Percentiles rank a stretch among this genome's conserved stretches.
Evolutionary conservation across 1,284 basidiomycete species (phyloP).

Genomic region (Spongiforma sp.): DNA sequence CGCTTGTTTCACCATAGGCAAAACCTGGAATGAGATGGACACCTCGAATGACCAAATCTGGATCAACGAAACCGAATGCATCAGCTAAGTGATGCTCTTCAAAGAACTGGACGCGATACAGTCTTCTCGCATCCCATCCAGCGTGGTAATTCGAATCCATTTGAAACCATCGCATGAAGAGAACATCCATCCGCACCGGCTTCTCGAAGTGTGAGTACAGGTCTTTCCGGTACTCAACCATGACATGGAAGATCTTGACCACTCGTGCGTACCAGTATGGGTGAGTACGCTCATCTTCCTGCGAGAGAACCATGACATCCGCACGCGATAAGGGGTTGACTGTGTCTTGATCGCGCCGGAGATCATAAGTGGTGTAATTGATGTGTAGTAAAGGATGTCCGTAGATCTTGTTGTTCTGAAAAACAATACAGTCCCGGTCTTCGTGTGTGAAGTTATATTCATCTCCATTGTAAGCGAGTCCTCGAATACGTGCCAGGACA

Average conservation of each 20-base stretch:
- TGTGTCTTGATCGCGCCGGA: neutral
- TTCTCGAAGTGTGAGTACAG: too few species aligned
- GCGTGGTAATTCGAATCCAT: neutral
- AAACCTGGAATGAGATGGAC: neutral
- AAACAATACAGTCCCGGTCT: neutral
- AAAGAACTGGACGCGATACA: neutral
- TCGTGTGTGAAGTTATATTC: neutral
- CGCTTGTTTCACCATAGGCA: neutral
- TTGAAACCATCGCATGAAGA: neutral
- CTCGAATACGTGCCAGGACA: neutral
- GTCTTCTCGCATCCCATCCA: neutral
- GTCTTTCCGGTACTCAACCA: neutral
- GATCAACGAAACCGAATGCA: neutral
- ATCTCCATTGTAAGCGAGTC: neutral
- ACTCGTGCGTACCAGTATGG: neutral
- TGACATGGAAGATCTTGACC: neutral
- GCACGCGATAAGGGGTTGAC: neutral
- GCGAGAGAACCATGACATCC: neutral
- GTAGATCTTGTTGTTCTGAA: neutral
- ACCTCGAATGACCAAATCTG: neutral
- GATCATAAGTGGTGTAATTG: neutral
- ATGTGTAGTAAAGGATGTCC: neutral
- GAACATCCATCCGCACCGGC: neutral
- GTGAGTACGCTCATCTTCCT: neutral
- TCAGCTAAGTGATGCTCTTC: neutral